Base-by-base conservation (phyloP, 2,329 filamentous ascomycete genomes). In the Aspergillus terreus region DNA sequence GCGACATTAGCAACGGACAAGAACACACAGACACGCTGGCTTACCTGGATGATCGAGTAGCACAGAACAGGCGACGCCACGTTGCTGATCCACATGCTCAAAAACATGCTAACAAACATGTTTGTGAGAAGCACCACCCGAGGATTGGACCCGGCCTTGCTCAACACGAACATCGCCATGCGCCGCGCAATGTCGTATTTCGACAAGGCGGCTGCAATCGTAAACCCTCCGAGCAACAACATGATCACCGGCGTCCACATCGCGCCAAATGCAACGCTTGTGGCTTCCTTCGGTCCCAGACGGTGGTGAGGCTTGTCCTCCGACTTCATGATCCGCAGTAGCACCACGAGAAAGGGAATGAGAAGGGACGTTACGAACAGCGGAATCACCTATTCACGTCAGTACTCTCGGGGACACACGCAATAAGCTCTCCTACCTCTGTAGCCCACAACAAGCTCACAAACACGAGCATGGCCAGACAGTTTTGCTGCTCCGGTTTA, bases 211-310 rank as follows among this genome's bases (percentile, higher is more conserved):
- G 94, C 94, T 9, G 94, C 94, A 49, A 99, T 86, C 2, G 94
- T 96, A 66, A 99, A 99, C 30, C 94, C 94, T 60, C 94, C 94
- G 0, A 99, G 84, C 19, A 99, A 79, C 14, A 99, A 83, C 94
- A 99, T 97, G 61, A 99, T 99, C 50, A 99, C 94, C 0, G 94
- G 92, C 3, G 92, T 96, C 94, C 94, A 99, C 94, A 99, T 99
- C 23, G 94, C 87, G 4, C 90, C 81, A 63, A 99, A 97, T 52
- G 96, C 87, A 63, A 88, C 92, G 25, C 82, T 78, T 0, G 92
- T 90, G 0, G 94, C 92, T 41, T 84, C 81, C 68, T 92, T 92
- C 3, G 91, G 83, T n/a, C 82, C 80, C 6, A 99, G 79, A 19
- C 92, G 83, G 42, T 76, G 73, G 54, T 90, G 79, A 0, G 86